phyloP scores from a whole-genome alignment of 2,329 filamentous ascomycete species.

The Colletotrichum lupini region DNA sequence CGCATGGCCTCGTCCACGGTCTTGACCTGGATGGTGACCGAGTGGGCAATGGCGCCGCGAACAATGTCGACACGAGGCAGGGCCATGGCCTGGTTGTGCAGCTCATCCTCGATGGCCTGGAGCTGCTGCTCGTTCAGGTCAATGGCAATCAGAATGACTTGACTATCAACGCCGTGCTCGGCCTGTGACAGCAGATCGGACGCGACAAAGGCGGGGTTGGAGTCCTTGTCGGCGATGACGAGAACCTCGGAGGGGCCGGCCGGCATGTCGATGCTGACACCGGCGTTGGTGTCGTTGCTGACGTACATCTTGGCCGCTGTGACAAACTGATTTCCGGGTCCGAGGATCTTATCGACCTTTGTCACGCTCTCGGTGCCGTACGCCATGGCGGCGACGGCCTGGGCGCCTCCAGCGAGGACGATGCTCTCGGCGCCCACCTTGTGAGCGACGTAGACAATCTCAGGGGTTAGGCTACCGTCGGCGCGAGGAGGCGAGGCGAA shows the following conservation, averaged over 20 bases:
- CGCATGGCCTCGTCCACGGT: constrained; percentile 78
- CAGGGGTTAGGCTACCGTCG: constrained; percentile 91
- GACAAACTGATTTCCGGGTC: constrained; percentile 97
- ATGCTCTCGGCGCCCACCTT: constrained; percentile 97
- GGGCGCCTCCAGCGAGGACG: constrained; percentile 93
- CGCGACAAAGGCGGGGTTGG: constrained; percentile 94
- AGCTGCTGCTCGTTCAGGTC: constrained; percentile 80
- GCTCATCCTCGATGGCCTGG: constrained; percentile 87
- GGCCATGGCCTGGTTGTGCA: constrained; percentile 87
- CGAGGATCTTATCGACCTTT: constrained; percentile 99
- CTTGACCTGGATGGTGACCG: constrained; percentile 83
- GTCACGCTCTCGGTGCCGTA: constrained; percentile 94
- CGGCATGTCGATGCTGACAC: constrained; percentile 98
- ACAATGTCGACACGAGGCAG: constrained; percentile 95
- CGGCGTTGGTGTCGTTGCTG: constrained; percentile 94
- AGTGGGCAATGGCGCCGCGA: constrained; percentile 88
- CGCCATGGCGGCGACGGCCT: constrained; percentile 95
- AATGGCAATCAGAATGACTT: constrained; percentile 91
- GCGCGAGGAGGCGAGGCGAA: constrained; percentile 90
- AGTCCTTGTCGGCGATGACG: constrained; percentile 89
- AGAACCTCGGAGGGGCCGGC: constrained; percentile 96
- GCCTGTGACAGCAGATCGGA: constrained; percentile 95
- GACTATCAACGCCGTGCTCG: constrained; percentile 95
- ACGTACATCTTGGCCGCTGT: constrained; percentile 99
- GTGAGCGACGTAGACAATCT: constrained; percentile 97